A percentile compares a stretch with the other conserved stretches of the same genome.
Conservation (phyloP, 805 yeast species). For the Ogataea ganodermae region DNA sequence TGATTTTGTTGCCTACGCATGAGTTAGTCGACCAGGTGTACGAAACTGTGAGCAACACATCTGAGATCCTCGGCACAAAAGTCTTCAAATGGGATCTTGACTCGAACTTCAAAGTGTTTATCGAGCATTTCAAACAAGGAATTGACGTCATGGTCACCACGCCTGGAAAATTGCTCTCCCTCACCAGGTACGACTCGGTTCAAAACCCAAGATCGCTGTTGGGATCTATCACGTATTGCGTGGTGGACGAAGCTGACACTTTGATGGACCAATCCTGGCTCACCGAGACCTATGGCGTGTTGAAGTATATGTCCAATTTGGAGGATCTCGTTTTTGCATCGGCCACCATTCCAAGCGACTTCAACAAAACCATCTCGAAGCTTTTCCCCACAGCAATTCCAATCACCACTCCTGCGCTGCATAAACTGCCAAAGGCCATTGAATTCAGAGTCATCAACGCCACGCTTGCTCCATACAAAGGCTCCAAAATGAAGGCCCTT, state of each 20-base stretch:
- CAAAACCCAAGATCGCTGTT: slow-evolving; percentile 40
- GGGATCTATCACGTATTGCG: slow-evolving; percentile 56
- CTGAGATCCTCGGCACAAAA: slow-evolving; percentile 42
- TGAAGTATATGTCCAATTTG: slow-evolving; percentile 51
- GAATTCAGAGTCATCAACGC: slow-evolving; percentile 78
- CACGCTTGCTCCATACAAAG: slow-evolving; percentile 74
- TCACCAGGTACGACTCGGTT: slow-evolving; percentile 35
- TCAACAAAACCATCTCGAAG: slow-evolving; percentile 59
- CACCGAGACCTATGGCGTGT: slow-evolving; percentile 58
- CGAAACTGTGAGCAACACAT: slow-evolving; percentile 39
- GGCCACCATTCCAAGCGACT: slow-evolving; percentile 85
- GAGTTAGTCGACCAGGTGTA: slow-evolving; percentile 84
- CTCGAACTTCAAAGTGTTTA: slow-evolving; percentile 53
- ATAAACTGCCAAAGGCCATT: slow-evolving; percentile 76
- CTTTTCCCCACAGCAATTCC: slow-evolving; percentile 67
- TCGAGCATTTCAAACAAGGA: slow-evolving; percentile 48
- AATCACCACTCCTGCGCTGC: slow-evolving; percentile 79
- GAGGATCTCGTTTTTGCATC: slow-evolving; percentile 75
- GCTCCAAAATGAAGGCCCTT: slow-evolving; percentile 79
- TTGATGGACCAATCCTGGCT: slow-evolving; percentile 80
- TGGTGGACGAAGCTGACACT: slow-evolving; percentile 94
- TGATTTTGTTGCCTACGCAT: slow-evolving; percentile 86
- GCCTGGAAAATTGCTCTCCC: slow-evolving; percentile 64
- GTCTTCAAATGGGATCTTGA: slow-evolving; percentile 64
- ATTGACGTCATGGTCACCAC: slow-evolving; percentile 84